Evolutionary conservation across 805 yeast genomes (phyloP).

Genomic region (Monosporozyma aerobia): DNA sequence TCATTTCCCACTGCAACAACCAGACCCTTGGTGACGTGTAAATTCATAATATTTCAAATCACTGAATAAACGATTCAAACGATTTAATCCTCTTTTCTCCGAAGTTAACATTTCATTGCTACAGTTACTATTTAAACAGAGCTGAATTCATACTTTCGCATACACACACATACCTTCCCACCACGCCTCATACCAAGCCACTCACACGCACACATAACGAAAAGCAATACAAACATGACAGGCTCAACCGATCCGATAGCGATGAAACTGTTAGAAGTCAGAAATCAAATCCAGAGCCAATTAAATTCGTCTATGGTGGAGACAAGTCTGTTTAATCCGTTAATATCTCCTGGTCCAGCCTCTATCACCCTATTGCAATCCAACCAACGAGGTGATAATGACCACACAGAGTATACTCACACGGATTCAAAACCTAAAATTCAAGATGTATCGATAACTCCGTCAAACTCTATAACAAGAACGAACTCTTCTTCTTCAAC

Average conservation of each 20-base stretch:
- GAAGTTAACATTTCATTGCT: background rate
- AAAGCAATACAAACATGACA: background rate
- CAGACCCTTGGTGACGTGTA: background rate
- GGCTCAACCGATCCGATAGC: constrained; percentile 3
- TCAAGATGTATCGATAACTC: background rate
- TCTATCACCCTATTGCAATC: constrained; percentile 28
- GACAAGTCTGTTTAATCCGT: constrained; percentile 12
- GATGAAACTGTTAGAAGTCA: constrained; percentile 6
- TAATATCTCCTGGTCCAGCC: constrained; percentile 41
- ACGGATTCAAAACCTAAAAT: background rate
- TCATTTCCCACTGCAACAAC: too few relatives aligned
- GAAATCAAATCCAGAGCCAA: constrained; percentile 9
- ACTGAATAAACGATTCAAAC: background rate
- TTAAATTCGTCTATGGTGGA: constrained; percentile 4
- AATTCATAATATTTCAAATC: background rate
- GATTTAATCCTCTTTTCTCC: background rate
- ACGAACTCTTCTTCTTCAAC: background rate
- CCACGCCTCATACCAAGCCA: background rate
- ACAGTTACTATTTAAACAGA: background rate
- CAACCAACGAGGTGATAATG: background rate
- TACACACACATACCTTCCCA: background rate
- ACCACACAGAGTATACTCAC: background rate
- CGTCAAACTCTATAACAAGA: background rate
- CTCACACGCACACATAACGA: background rate
- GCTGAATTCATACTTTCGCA: background rate